Evolutionary conservation across 1,284 basidiomycete species (phyloP).

Genomic region (Kalmanozyma brasiliensis): DNA sequence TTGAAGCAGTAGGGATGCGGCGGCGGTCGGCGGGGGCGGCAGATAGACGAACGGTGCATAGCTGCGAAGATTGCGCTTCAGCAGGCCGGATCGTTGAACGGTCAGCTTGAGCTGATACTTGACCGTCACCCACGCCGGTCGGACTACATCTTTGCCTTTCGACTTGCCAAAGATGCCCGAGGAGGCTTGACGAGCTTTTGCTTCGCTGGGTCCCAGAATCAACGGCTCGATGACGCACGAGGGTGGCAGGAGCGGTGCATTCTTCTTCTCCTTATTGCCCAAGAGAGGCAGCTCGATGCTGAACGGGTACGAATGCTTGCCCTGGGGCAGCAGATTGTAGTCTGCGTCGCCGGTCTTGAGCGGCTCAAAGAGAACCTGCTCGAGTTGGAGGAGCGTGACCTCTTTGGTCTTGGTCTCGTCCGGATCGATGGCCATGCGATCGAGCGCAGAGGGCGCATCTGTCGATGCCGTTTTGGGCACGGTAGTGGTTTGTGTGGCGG

Average conservation of each 20-base stretch:
- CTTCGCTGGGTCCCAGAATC: conserved; percentile 21
- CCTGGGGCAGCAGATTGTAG: conserved; percentile 30
- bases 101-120: conserved; percentile 64
- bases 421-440: conserved; percentile 18
- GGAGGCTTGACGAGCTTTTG: conserved; percentile 13
- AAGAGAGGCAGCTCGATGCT: conserved; percentile 41
- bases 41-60: conserved; percentile 62
- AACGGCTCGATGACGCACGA: conserved; percentile 44
- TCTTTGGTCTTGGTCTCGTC: conserved; percentile 45
- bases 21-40: conserved; percentile 47
- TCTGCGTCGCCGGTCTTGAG: conserved; percentile 20
- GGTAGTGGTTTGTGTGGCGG: conserved; percentile 28
- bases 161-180: conserved; percentile 31
- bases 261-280: conserved; percentile 24
- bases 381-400: conserved; percentile 49
- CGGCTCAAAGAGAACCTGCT: conserved; percentile 39
- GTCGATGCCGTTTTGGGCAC: conserved; percentile 34
- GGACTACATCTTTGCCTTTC: conserved; percentile 10
- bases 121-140: conserved; percentile 54
- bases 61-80: conserved; percentile 56
- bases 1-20: conserved; percentile 24
- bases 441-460: conserved; percentile 30
- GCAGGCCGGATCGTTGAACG: conserved; percentile 54
- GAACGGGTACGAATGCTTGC: conserved; percentile 46
- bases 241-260: conserved; percentile 24